Base-by-base conservation (phyloP, 768 basidiomycete species). In the Tulasnella sp. region DNA sequence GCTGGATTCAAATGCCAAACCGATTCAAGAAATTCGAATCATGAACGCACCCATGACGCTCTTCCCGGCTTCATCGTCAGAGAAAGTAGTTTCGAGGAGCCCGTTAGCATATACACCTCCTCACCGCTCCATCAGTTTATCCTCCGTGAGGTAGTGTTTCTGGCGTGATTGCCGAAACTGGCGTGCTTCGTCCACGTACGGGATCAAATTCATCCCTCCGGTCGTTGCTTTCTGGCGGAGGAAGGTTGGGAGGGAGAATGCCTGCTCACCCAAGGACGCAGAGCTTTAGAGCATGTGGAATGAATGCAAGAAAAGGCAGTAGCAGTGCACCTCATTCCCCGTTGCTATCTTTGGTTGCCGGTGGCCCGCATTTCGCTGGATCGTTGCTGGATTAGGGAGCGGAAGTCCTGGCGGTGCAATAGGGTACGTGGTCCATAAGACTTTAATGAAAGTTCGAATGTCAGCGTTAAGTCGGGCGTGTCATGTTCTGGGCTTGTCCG, bases 1-100 rank as follows among this genome's bases (percentile, higher is more conserved):
- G 39, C 74, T 67, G 11, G 64, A 75, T 38, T 67, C 74, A 39
- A 75, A 75, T 34, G 74, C 74, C 5, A 67, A 75, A 37, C 83
- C 85, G 3, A 84, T 83, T 25, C 82, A 81, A 4, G 82, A 82
- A 6, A 74, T 83, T 31, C 79, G 82, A 34, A 80, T 83, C 76
- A 79, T 72, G 54, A 76, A 76, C 52, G 75, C 58, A 31, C 75
- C 75, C 14, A 68, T 76, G 75, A 70, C 34, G 67, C 68, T 45
- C 58, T 70, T 37, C 67, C 31, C 67, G 15, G 2, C 36, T 2
- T 45, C 64, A n/a, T 14, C n/a, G 37, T 49, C 45, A 22, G 64
- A 76, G 3, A 67, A 40, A 68, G 42, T 3, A 17, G 34, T 68
- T 25, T 15, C 67, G 11, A 25, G 14, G 3, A 76, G 75, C 67